Evolutionary conservation across 257 asterid genomes (phyloP).

Genomic region (Verbena officinalis): DNA sequence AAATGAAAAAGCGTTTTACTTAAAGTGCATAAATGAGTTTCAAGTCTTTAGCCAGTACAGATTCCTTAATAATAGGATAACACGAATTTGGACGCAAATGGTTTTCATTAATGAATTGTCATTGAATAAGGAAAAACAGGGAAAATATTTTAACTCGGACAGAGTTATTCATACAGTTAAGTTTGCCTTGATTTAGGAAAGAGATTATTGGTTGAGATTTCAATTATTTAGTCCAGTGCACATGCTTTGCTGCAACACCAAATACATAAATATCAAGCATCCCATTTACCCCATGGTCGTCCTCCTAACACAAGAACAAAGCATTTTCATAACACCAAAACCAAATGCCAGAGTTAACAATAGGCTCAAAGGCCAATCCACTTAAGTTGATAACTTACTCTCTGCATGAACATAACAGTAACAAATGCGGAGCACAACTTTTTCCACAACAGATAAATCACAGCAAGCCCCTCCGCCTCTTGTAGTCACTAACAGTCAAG

Average conservation of each 20-base stretch:
- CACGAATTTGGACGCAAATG: background rate
- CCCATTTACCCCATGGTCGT: too few relatives aligned
- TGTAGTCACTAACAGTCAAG: slow-evolving; percentile 87
- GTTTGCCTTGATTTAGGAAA: slow-evolving; percentile 11
- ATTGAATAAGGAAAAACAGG: background rate
- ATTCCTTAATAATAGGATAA: slow-evolving; percentile 4
- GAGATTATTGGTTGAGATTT: slow-evolving; percentile 9
- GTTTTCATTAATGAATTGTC: background rate
- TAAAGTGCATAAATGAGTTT: too few relatives aligned
- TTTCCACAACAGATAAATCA: slow-evolving; percentile 36
- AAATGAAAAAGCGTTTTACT: too few relatives aligned
- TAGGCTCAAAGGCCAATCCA: background rate
- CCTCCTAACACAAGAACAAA: background rate
- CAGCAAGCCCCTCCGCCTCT: slow-evolving; percentile 90
- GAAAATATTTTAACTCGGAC: slow-evolving; percentile 11
- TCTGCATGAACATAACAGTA: background rate
- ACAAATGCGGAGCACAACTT: background rate
- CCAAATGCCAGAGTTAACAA: slow-evolving; percentile 1
- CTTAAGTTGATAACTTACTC: background rate
- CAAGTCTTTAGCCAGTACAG: too few relatives aligned
- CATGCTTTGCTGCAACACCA: background rate
- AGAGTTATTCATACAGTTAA: background rate
- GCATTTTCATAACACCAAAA: background rate
- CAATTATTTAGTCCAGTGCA: slow-evolving; percentile 13
- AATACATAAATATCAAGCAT: too few relatives aligned